Evolutionary conservation across 257 asterid species (phyloP), one percentile per base, ranked within the genome.

Genomic region (Catharanthus roseus): DNA sequence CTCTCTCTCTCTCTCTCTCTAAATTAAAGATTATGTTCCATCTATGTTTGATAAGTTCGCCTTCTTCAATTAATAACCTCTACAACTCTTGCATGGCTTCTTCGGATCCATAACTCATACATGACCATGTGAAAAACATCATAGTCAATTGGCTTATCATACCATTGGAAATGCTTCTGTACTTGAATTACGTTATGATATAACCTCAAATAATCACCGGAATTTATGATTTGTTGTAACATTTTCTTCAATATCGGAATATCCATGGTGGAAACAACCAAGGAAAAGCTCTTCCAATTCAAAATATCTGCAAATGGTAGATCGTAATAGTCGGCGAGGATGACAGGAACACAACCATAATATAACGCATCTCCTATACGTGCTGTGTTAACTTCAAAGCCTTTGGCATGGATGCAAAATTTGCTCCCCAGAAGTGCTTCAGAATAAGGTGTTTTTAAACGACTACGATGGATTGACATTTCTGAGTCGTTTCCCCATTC

Each of bases 301-400:
- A 95, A 65, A 29, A 87, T 67, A 74, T 95, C 97, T 0, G 92
- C 80, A 34, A 71, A 91, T 2, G 99, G 97, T 55, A 95, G 96
- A 42, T 95, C 99, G 19, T 91, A 95, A 77, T 85, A 77, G 65
- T 95, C 97, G 0, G 99, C 92, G 58, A 95, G 69, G 55, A 95
- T 61, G 23, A 91, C 95, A 0, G 97, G 99, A 54, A 95, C 96
- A 50, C 99, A 95, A 0, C 97, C 97, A 18, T 95, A 87, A 79
- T 87, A 91, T 63, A 95, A 6, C 0, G 97, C 93, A 26, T 91
- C 97, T 16, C 88, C 96, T 6, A 91, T 79, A 3, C 97, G 79
- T 0, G 97, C 97, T 0, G 99, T 95, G 90, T 95, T 95, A 1
- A 95, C 89, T 73, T 95, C 99, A 38, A 85, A 95, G 5, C 99